Evolutionary conservation across 2,329 filamentous ascomycete species (phyloP).

Genomic region (Ophiostoma montium): DNA sequence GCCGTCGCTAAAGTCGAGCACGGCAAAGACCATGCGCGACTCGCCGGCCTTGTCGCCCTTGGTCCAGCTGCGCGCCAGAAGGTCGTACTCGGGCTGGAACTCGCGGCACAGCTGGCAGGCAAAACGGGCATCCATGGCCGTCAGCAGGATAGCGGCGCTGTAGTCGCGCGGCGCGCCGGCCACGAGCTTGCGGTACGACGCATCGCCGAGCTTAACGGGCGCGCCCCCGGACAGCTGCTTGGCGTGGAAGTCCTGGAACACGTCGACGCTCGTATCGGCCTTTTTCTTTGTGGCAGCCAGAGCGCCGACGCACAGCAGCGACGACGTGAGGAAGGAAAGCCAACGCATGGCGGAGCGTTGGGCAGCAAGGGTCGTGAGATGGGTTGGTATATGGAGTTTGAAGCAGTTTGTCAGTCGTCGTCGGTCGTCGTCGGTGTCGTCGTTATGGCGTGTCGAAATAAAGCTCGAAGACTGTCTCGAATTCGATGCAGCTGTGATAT

Average conservation of each 20-base stretch:
- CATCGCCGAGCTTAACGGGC: conserved; percentile 67
- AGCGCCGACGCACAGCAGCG: conserved; percentile 43
- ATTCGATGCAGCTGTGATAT: conserved; percentile 1
- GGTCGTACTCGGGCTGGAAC: conserved; percentile 88
- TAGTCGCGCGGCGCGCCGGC: conserved; percentile 66
- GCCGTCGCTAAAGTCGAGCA: conserved; percentile 77
- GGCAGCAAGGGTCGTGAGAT: background rate
- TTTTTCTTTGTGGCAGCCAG: conserved; percentile 47
- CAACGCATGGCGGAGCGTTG: conserved; percentile 51
- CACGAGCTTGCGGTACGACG: conserved; percentile 61
- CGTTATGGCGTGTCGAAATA: no score
- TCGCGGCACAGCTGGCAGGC: conserved; percentile 77
- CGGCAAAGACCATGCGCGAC: conserved; percentile 63
- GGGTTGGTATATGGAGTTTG: background rate
- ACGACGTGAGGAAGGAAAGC: conserved; percentile 46
- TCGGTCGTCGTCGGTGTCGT: background rate
- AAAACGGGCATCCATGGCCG: conserved; percentile 69
- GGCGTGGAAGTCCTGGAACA: conserved; percentile 56
- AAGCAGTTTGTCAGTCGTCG: background rate
- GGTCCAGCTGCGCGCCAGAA: conserved; percentile 74
- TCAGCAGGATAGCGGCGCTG: conserved; percentile 67
- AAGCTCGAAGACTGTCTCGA: background rate
- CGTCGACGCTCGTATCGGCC: conserved; percentile 27
- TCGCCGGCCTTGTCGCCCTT: conserved; percentile 67
- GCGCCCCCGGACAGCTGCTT: conserved; percentile 50